Base-by-base conservation (phyloP, 2,329 filamentous ascomycete genomes). In the Talaromyces sp. region DNA sequence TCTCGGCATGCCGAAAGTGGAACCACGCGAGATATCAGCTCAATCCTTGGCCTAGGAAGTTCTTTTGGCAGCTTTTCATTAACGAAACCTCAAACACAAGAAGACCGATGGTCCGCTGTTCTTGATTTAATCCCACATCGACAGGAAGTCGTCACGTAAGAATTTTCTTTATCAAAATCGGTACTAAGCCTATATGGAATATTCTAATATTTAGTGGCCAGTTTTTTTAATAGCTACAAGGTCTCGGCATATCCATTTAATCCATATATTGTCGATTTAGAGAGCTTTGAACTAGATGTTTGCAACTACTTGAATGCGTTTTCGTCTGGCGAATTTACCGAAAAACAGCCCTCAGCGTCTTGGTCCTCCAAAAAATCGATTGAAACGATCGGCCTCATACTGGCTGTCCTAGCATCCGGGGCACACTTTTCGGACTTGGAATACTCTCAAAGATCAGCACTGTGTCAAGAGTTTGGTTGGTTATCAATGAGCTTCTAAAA, bases 141-240 rank as follows among this genome's bases (percentile, higher is more conserved):
- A 36, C 11, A 25, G 8, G 53, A 55, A 36, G 30, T 55, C 22
- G 19, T 55, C n/a, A 55, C 32, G 53, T 55, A 55, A 5, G 30
- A 6, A 30, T 30, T 13, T 8, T 19, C 28, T 53, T n/a, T 53
- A 53, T 53, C 6, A 53, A 30, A 13, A 53, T 17, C 25, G 15
- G 30, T 25, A 11, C 7, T 15, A 52, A 25, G 32, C 2, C 4
- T 9, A 15, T 27, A 7, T 11, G 4, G 32, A 17, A 15, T 17
- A 17, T 25, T 9, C 3, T 3, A 3, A 15, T 52, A 59, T 15
- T 63, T 30, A 28, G 3, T 6, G 15, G 15, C 4, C 44, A 73
- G 71, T 39, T 73, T 72, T 51, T 73, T 73, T 22, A 70, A 73
- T 59, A 71, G 66, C 39, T 72, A 73, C 28, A 69, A 65, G 5